Percentiles rank a stretch among this genome's conserved stretches.
phyloP scores from a whole-genome alignment of 768 basidiomycete genomes.

The Collybia sordida region DNA sequence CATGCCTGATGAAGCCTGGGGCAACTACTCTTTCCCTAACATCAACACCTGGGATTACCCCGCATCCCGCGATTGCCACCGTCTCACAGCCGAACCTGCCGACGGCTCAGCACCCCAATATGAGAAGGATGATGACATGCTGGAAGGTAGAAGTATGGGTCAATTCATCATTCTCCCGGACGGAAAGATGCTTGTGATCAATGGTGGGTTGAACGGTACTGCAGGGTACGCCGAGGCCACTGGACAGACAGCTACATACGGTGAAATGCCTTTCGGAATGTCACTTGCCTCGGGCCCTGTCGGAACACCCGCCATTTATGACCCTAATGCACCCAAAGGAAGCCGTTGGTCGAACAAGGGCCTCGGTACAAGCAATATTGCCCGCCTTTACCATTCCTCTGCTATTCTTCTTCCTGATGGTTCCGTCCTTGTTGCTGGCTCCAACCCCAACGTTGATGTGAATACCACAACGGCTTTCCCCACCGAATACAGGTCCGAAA shows the following conservation, averaged over 20 bases:
- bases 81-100: conserved; percentile 82
- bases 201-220: conserved; percentile 83
- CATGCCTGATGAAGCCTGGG: conserved; percentile 73
- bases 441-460: conserved; percentile 90
- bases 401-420: conserved; percentile 79
- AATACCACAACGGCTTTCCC: conserved; percentile 61
- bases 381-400: conserved; percentile 81
- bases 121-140: conserved; percentile 73
- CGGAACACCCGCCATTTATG: conserved; percentile 67
- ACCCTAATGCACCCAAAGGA: conserved; percentile 62
- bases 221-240: conserved; percentile 70
- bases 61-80: conserved; percentile 74
- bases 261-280: conserved; percentile 59
- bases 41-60: conserved; percentile 75
- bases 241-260: conserved; percentile 36
- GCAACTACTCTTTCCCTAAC: conserved; percentile 74
- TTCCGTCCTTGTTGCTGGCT: conserved; percentile 85
- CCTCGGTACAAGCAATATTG: conserved; percentile 50
- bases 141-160: conserved; percentile 84
- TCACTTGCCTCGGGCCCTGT: conserved; percentile 72
- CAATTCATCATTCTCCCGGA: conserved; percentile 85
- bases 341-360: conserved; percentile 63
- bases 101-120: conserved; percentile 64
- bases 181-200: conserved; percentile 73
- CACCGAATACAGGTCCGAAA: conserved; percentile 79